phyloP scores from a whole-genome alignment of 345 rosid species.

The Adansonia digitata region DNA sequence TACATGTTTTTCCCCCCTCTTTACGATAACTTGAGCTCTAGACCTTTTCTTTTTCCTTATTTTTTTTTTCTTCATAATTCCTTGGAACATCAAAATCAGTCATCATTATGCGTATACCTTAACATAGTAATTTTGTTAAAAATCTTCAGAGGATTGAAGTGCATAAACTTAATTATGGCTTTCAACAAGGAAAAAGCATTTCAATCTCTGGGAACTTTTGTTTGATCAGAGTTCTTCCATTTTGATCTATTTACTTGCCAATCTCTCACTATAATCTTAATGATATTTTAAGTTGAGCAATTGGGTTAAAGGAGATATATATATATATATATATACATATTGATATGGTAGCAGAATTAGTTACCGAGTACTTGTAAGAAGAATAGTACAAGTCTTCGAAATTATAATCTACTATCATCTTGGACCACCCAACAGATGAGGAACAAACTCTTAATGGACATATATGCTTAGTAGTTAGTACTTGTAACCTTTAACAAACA shows the following conservation, averaged over 20 bases:
- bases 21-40: background rate
- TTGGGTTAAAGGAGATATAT: background rate
- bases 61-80: background rate
- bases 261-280: too few species aligned
- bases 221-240: background rate
- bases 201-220: background rate
- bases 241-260: too few species aligned
- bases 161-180: background rate
- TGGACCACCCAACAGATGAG: too few species aligned
- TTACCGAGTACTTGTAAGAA: background rate
- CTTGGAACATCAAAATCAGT: background rate
- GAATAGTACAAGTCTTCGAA: background rate
- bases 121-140: too few species aligned
- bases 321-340: too few species aligned
- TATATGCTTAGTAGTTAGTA: slow-evolving; percentile 27
- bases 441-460: background rate
- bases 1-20: too few species aligned
- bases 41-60: background rate
- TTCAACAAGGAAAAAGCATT: background rate
- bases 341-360: background rate
- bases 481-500: slow-evolving; percentile 81
- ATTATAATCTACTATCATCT: background rate
- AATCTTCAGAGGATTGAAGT: background rate
- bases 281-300: background rate
- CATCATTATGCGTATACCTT: background rate